phyloP scores from a whole-genome alignment of 2,329 filamentous ascomycete genomes.

The Aspergillus pseudoglaucus region DNA sequence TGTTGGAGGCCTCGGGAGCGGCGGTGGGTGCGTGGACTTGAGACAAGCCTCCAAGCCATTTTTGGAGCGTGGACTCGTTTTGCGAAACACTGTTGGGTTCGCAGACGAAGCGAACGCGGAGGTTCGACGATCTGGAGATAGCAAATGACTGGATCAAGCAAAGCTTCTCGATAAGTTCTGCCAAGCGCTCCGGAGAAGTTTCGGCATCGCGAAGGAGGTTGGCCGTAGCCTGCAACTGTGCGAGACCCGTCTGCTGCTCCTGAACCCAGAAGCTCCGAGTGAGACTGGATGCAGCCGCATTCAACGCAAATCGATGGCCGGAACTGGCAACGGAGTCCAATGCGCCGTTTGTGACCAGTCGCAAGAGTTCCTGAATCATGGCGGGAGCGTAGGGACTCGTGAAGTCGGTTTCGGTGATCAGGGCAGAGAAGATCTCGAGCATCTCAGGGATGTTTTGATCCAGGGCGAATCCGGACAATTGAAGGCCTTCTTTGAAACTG shows the following conservation, averaged over 20 bases:
- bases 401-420: slow-evolving; percentile 86
- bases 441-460: slow-evolving; percentile 87
- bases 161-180: slow-evolving; percentile 72
- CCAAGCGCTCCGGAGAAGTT: slow-evolving; percentile 60
- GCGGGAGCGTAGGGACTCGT: slow-evolving; percentile 72
- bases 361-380: slow-evolving; percentile 79
- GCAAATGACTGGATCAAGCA: slow-evolving; percentile 78
- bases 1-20: slow-evolving; percentile 15
- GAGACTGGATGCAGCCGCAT: slow-evolving; percentile 73
- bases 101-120: slow-evolving; percentile 82
- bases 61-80: slow-evolving; percentile 65
- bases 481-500: slow-evolving; percentile 70
- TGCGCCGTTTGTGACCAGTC: slow-evolving; percentile 79
- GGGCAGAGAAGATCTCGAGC: slow-evolving; percentile 73
- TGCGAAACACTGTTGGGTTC: slow-evolving; percentile 62
- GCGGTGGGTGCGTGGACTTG: slow-evolving; percentile 34
- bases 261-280: slow-evolving; percentile 64
- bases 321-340: slow-evolving; percentile 87
- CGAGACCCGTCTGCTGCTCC: slow-evolving; percentile 84
- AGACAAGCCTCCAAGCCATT: slow-evolving; percentile 62
- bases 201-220: slow-evolving; percentile 64
- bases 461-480: slow-evolving; percentile 78
- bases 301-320: slow-evolving; percentile 79
- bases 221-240: slow-evolving; percentile 79
- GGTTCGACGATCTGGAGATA: slow-evolving; percentile 57